Percentiles rank a stretch among this genome's conserved stretches.
Evolutionary conservation across 2,329 filamentous ascomycete genomes (phyloP).

Genomic region (Fusarium sp.): DNA sequence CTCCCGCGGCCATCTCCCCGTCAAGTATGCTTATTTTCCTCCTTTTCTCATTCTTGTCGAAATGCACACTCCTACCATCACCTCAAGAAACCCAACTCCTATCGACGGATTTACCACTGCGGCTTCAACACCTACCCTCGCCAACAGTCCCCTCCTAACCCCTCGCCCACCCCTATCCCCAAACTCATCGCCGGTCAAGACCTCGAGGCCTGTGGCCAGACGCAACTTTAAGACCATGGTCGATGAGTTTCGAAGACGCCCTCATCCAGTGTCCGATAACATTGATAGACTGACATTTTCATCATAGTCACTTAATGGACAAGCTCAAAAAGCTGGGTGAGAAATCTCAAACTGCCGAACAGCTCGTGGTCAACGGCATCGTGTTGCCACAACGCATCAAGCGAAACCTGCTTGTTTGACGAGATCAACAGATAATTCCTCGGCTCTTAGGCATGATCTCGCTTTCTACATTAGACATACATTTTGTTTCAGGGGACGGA

Average conservation of each 20-base stretch:
- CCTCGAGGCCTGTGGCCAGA: slow-evolving; percentile 34
- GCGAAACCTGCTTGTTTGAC: slow-evolving; percentile 51
- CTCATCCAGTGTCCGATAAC: slow-evolving; percentile 48
- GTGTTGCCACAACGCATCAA: slow-evolving; percentile 61
- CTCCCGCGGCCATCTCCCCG: slow-evolving; percentile 64
- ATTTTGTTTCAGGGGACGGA: slow-evolving; percentile 7
- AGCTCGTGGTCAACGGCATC: slow-evolving; percentile 51
- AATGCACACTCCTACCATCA: slow-evolving; percentile 16
- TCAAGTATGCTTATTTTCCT: slow-evolving; percentile 65
- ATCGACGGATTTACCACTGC: slow-evolving; percentile 4
- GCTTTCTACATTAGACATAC: slow-evolving; percentile 12
- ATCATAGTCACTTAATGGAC: slow-evolving; percentile 66
- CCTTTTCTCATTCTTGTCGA: slow-evolving; percentile 53
- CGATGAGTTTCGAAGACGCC: slow-evolving; percentile 46
- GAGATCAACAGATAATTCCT: background rate
- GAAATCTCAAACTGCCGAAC: slow-evolving; percentile 52
- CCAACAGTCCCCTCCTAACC: slow-evolving; percentile 11
- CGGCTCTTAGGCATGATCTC: background rate
- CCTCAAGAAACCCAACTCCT: background rate
- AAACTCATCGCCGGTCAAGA: slow-evolving; percentile 12
- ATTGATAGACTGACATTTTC: slow-evolving; percentile 51
- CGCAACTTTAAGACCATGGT: slow-evolving; percentile 45
- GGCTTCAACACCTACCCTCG: slow-evolving; percentile 11
- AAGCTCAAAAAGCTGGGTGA: slow-evolving; percentile 65
- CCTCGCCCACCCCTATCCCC: slow-evolving; percentile 9